Evolutionary conservation across 805 yeast species (phyloP).

Genomic region (Kazachstania viticola): DNA sequence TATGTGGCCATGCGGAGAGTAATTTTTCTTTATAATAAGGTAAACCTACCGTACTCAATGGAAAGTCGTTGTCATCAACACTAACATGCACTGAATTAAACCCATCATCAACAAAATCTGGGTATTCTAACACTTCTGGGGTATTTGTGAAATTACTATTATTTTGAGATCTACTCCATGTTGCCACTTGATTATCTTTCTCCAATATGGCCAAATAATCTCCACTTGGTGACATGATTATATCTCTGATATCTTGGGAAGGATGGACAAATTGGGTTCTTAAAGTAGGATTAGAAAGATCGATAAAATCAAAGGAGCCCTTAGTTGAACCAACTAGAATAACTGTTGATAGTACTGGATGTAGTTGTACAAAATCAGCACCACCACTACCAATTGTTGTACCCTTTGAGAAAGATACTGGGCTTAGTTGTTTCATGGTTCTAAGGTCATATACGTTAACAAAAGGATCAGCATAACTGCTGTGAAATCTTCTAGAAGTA

Average conservation of each 20-base stretch:
- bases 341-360: conserved; percentile 75
- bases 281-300: conserved; percentile 62
- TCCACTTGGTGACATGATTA: conserved; percentile 43
- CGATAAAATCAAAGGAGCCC: conserved; percentile 82
- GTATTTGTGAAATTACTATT: conserved; percentile 22
- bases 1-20: conserved; percentile 69
- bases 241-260: conserved; percentile 23
- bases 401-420: conserved; percentile 64
- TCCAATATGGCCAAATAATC: conserved; percentile 67
- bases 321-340: conserved; percentile 59
- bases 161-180: conserved; percentile 22
- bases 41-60: conserved; percentile 68
- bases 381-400: conserved; percentile 46
- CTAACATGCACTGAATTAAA: conserved; percentile 16
- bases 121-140: conserved; percentile 40
- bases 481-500: conserved; percentile 51
- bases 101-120: conserved; percentile 33
- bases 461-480: conserved; percentile 58
- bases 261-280: conserved; percentile 27
- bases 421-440: conserved; percentile 57
- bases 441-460: conserved; percentile 75
- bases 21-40: conserved; percentile 74
- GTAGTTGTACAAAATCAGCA: conserved; percentile 72
- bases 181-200: conserved; percentile 37
- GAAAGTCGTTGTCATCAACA: conserved; percentile 37